Percentiles rank a stretch among this genome's conserved stretches.
Conservation (phyloP, 345 rosid species). For the Geranium rotundifolium region DNA sequence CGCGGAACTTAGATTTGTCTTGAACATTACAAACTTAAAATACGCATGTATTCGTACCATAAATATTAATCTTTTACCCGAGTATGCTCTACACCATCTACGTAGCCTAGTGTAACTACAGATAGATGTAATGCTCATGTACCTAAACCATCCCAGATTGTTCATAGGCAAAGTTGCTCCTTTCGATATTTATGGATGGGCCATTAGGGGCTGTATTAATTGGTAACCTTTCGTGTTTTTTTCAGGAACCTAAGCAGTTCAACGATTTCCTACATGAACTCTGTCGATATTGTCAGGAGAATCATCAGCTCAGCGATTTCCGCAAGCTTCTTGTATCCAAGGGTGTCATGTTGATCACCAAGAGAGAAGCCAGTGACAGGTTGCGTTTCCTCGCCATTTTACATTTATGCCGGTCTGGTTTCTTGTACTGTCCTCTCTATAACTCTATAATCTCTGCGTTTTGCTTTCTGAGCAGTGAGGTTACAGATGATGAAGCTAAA, state of each 20-base stretch:
- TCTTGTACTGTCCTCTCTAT: neutral
- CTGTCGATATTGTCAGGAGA: slow-evolving; percentile 27
- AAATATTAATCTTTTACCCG: no score
- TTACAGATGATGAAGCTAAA: slow-evolving; percentile 47
- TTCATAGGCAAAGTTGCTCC: no score
- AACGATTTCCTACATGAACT: slow-evolving; percentile 46
- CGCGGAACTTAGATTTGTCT: no score
- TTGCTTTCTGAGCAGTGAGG: slow-evolving; percentile 38
- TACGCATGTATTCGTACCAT: no score
- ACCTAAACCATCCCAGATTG: no score
- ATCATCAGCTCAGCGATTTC: slow-evolving; percentile 26
- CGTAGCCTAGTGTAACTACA: no score
- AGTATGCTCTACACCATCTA: neutral
- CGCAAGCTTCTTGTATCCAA: slow-evolving; percentile 34
- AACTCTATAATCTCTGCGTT: slow-evolving; percentile 2
- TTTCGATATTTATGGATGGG: neutral
- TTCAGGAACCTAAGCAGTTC: slow-evolving; percentile 78
- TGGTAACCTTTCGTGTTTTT: neutral
- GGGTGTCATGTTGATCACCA: slow-evolving; percentile 50
- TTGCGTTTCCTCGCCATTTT: slow-evolving; percentile 6
- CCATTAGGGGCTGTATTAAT: slow-evolving; percentile 3
- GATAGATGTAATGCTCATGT: no score
- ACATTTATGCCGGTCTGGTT: neutral
- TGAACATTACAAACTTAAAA: no score
- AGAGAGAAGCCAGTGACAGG: slow-evolving; percentile 86